A percentile compares a stretch with the other conserved stretches of the same genome.
Evolutionary conservation across 2,329 filamentous ascomycete genomes (phyloP).

Genomic region (Phyllosticta ampelicida): DNA sequence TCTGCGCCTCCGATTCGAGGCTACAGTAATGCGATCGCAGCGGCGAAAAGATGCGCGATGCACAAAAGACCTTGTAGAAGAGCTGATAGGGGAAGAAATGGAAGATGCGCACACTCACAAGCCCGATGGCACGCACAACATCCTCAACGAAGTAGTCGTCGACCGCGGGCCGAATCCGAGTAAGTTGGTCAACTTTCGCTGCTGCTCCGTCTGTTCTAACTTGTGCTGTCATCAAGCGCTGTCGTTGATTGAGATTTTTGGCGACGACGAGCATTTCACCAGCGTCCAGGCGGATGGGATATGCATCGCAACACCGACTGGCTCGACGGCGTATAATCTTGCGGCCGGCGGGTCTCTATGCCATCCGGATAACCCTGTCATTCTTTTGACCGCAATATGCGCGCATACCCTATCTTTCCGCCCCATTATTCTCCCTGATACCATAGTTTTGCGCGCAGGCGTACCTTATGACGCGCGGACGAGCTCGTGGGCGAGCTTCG

Average conservation of each 20-base stretch:
- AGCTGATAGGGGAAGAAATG: constrained; percentile 75
- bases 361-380: constrained; percentile 92
- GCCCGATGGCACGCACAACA: constrained; percentile 76
- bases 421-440: constrained; percentile 93
- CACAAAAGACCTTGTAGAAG: constrained; percentile 63
- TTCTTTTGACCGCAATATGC: constrained; percentile 87
- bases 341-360: constrained; percentile 91
- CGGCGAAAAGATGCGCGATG: constrained; percentile 27
- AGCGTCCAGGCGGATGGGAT: constrained; percentile 87
- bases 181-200: constrained; percentile 36
- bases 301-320: constrained; percentile 88
- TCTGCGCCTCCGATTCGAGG: constrained; percentile 80
- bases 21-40: constrained; percentile 78
- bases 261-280: constrained; percentile 91
- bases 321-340: constrained; percentile 90
- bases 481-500: constrained; percentile 94
- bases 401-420: constrained; percentile 91
- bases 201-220: not conserved
- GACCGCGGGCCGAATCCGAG: constrained; percentile 89
- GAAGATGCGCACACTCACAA: constrained; percentile 77
- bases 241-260: constrained; percentile 85
- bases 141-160: constrained; percentile 93
- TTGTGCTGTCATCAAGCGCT: constrained; percentile 48
- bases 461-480: constrained; percentile 91
- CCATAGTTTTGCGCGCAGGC: constrained; percentile 82